Evolutionary conservation across 345 rosid species (phyloP).

Genomic region (Gossypium mustelinum): DNA sequence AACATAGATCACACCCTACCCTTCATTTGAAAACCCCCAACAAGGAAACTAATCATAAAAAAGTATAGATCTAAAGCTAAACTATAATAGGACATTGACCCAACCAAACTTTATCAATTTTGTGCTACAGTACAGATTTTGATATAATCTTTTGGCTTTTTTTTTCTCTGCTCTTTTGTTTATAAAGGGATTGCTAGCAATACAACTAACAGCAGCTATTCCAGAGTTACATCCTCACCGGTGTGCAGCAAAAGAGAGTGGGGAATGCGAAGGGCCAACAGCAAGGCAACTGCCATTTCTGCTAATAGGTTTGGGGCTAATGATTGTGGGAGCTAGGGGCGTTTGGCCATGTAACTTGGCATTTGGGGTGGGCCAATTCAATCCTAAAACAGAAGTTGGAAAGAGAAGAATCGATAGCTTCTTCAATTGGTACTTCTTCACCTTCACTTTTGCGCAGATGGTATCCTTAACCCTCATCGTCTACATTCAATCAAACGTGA

Average conservation of each 20-base stretch:
- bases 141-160: not conserved
- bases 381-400: conserved; percentile 62
- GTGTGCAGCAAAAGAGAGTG: conserved; percentile 2
- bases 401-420: conserved; percentile 70
- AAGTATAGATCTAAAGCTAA: not conserved
- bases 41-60: too few species aligned
- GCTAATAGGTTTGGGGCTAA: conserved; percentile 41
- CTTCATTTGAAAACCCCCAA: too few species aligned
- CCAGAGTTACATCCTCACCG: conserved; percentile 15
- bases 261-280: conserved; percentile 45
- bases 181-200: conserved; percentile 19
- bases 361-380: conserved; percentile 79
- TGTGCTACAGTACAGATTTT: not conserved
- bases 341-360: conserved; percentile 76
- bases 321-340: conserved; percentile 68
- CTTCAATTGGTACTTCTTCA: conserved; percentile 87
- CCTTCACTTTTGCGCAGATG: conserved; percentile 74
- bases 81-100: not conserved
- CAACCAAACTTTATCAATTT: too few species aligned
- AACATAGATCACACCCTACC: too few species aligned
- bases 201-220: conserved; percentile 21
- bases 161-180: not conserved
- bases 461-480: conserved; percentile 62
- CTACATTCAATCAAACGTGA: conserved; percentile 65
- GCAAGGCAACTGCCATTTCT: conserved; percentile 57